Evolutionary conservation across 768 basidiomycete genomes (phyloP), one percentile per base, ranked within the genome.

Genomic region (Lactarius trivialis): DNA sequence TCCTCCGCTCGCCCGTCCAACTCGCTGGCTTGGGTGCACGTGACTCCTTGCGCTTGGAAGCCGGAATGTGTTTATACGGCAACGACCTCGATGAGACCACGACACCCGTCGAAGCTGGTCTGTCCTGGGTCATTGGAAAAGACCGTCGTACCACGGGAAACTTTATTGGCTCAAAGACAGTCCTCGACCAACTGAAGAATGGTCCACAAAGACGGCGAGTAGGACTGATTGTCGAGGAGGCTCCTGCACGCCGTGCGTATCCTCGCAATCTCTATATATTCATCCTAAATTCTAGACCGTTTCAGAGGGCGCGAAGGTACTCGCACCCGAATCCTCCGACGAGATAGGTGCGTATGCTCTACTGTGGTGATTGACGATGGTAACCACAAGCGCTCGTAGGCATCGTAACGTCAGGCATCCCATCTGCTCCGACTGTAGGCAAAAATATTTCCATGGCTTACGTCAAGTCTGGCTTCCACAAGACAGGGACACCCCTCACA

Each of bases 361-460:
- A 5, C 0, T 2, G 21, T 41, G 17, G 36, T 48, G 21, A 55
- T 66, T 43, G 56, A 65, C 34, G 34, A 30, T 52, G 28, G 52
- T 61, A 50, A 63, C 19, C 55, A 50, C 7, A 28, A 37, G 43
- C 33, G 33, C 19, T 15, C 49, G 30, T 71, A 84, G 92, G 93
- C 37, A 71, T 75, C 14, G 82, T 98, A 51, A 99, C 95, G 0
- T 98, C 94, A 0, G 97, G 96, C 51, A 97, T 98, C 65, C 97
- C 97, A 15, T 60, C 60, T 11, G 93, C 93, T 0, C 96, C 95
- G 0, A 88, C 92, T 1, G 77, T 93, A 3, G 84, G 83, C 1
- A 86, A 88, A 72, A 98, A 99, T 73, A 92, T 98, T 68, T 93
- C 95, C 0, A 98, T 98, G 96, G 96, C 86, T 0, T 98, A 98